Evolutionary conservation across 164 flowering plant species (phyloP), one percentile per base, ranked within the genome.

Genomic region (Nymphaea colorata): DNA sequence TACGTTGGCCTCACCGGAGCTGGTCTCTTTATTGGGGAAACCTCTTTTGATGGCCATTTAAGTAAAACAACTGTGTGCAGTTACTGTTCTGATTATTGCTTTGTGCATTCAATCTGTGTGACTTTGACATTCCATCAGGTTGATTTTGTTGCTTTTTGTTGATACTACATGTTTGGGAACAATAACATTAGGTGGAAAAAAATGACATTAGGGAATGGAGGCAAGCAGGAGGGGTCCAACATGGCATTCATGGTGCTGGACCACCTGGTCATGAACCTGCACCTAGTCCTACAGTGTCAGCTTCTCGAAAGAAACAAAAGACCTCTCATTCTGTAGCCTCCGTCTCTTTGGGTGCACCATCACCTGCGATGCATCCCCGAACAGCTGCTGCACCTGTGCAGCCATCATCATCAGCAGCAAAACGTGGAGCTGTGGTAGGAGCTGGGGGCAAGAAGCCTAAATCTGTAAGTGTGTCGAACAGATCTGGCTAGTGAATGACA

Each of bases 291-390:
- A 81, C 85, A 61, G 79, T 86, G 67, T 86, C 94, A 42, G 87
- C 83, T 17, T 89, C 97, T 59, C 95, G 88, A 69, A 93, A 89
- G 80, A 93, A 85, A 60, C 95, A 85, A 65, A 91, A 87, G 76
- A 78, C 80, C 70, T 73, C 83, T 42, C 90, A 81, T 25, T 76
- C 84, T 59, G 76, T 79, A 64, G 75, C 83, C 69, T 76, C 84
- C 71, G 63, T 79, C 62, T 70, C 82, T 16, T 67, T 77, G 63
- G 77, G 80, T 68, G 81, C 66, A 36, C 84, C 82, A 64, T 69
- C 84, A 53, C 77, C 84, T 64, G 68, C 68, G 70, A 74, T 80
- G 71, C 86, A 71, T 47, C 71, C 75, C 25, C 86, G 77, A 62
- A 43, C 81, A 44, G 68, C 73, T 67, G 82, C 57, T 51, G 73